Evolutionary conservation across 2,329 filamentous ascomycete species (phyloP), one percentile per base, ranked within the genome.

Genomic region (Diaporthe amygdali): DNA sequence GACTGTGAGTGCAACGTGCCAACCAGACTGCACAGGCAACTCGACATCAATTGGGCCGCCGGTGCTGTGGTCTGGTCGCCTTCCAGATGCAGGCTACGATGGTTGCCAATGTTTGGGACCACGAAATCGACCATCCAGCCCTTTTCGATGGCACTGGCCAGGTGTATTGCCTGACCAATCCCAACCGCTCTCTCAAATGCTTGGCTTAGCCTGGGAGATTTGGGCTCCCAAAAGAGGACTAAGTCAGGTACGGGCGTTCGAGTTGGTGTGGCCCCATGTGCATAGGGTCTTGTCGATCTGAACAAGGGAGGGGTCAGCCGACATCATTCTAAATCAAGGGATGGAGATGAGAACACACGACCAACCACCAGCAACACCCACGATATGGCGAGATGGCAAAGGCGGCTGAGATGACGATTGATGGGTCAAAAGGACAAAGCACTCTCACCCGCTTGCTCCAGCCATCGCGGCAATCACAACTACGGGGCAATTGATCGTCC

Each of bases 131-230:
- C 10, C 56, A 47, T 46, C 39, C 39, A 46, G 56, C 39, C 56
- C 56, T 63, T 27, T 27, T 15, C 39, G 39, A 22, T 22, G 56
- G 56, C 39, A 59, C 37, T 44, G 55, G 55, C 37, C 17, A 15
- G 37, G 15, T 61, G 55, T 25, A 63, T n/a, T n/a, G 59, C n/a
- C 59, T 20, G 59, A 25, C 59, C 59, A 64, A 64, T 64, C 34
- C 59, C 59, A 49, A 30, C 59, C 59, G 59, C 59, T 44, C 41
- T 64, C 41, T 46, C 59, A 49, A 49, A 64, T 64, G 59, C 59
- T 64, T 64, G 59, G 59, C 59, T 64, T 49, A 27, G 59, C 30
- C 44, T 14, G 59, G 59, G 59, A 64, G n/a, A 64, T 64, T 64
- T 64, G 59, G 14, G 37, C 15, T 7, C 5, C 66, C 66, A 32